Base-by-base conservation (phyloP, 2,329 filamentous ascomycete genomes). In the Diaporthe humulicola region DNA sequence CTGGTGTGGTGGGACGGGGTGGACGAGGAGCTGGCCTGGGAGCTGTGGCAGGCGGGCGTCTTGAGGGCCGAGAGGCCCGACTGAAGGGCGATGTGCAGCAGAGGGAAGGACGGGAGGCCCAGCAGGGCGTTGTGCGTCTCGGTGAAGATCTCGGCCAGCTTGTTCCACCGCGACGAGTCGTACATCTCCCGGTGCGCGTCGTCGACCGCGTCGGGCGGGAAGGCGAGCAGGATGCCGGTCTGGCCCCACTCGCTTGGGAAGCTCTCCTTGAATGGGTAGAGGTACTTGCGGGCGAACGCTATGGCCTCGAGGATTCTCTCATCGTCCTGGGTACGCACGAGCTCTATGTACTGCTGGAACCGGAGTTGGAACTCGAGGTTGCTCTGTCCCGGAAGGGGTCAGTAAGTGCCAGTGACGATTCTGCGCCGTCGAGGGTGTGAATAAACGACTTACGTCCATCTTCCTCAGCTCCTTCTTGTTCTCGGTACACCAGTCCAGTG, bases 61-160 rank as follows among this genome's bases (percentile, higher is more conserved):
- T 99, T 99, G 78, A 99, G 92, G 1, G 97, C 96, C 0, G 96
- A 98, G 14, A 99, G 90, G 10, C 97, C 97, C 0, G 96, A 95
- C 0, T 93, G 95, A 14, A 99, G 90, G 17, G 97, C 97, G 76
- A 97, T 93, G 84, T 98, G 95, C 36, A 99, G 91, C 25, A 98
- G 90, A 0, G 97, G 96, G 28, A 93, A 91, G 2, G 93, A 89
- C 0, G 97, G 96, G 0, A 99, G 90, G 22, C 93, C 92, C 77
- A 98, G 93, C 6, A 99, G 91, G 58, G 89, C 91, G 86, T 98
- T 95, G 85, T 98, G 95, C 2, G 96, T 98, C 76, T 90, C 88
- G 77, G 95, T 91, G 85, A 98, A 99, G 67, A 96, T 88, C 70
- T 92, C 87, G 40, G 96, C 93, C 3, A 99, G 91, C 77, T 91